Evolutionary conservation across 345 rosid species (phyloP).

Genomic region (Eucalyptus microcorys): DNA sequence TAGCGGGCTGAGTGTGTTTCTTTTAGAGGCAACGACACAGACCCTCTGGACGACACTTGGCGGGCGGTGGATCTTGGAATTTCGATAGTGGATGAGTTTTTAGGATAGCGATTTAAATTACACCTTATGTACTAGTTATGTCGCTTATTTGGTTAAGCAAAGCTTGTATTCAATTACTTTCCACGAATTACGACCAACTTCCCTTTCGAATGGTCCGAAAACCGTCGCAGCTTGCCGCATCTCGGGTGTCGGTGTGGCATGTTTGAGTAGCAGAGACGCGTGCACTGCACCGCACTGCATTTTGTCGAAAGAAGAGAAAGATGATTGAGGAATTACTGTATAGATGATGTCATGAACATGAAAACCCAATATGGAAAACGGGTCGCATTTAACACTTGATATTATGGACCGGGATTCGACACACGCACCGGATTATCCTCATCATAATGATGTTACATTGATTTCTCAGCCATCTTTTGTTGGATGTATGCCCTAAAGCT

Average conservation of each 20-base stretch:
- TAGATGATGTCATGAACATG: neutral
- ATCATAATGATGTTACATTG: neutral
- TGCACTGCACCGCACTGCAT: too few relatives aligned
- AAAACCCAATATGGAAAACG: neutral
- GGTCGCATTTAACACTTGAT: neutral
- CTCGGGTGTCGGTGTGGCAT: neutral
- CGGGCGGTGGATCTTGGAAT: neutral
- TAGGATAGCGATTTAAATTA: neutral
- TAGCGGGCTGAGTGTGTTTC: neutral
- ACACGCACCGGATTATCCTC: neutral
- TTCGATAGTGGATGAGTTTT: neutral
- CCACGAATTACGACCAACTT: neutral
- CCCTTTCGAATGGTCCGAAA: neutral
- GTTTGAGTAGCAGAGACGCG: neutral
- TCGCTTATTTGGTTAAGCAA: neutral
- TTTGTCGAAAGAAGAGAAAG: neutral
- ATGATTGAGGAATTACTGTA: neutral
- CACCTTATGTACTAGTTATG: neutral
- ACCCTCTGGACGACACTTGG: neutral
- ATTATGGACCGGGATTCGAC: neutral
- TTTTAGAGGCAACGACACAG: neutral
- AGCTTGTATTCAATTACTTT: neutral
- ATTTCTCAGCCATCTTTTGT: neutral
- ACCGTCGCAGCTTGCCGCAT: accelerated
- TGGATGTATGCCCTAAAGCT: too few relatives aligned